Evolutionary conservation across 2,329 filamentous ascomycete species (phyloP), one percentile per base, ranked within the genome.

Genomic region (Neurospora crassa): DNA sequence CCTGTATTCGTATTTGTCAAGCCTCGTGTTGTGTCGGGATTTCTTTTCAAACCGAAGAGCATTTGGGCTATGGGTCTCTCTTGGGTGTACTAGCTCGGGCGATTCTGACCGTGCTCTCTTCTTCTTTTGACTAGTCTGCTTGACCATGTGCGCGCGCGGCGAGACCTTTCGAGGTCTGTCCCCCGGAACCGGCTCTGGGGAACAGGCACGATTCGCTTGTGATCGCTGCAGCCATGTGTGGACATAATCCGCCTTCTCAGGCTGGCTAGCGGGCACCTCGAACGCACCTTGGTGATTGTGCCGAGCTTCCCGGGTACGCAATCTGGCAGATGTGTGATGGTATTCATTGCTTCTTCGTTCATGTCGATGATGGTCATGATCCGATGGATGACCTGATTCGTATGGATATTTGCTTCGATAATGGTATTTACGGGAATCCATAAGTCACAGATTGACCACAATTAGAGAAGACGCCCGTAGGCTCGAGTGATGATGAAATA

Each of bases 11-110:
- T 91, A 90, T 42, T 83, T 85, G 75, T 88, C 84, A 34, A 82
- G 79, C 69, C 83, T 84, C 18, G 87, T 90, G 78, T 86, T 91
- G 73, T 84, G 81, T 41, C 89, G 84, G 20, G 83, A 79, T 67
- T 81, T 81, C 75, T 83, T 88, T 70, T 87, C 83, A 71, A 85
- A 89, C 16, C 74, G 70, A 47, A 69, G 8, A 11, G 70, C 70
- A 53, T 14, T 42, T 67, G 69, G 70, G 45, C 37, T 68, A 37
- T 69, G 71, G 67, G 73, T 72, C 47, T 73, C 71, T 2, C 72
- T 74, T 41, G 74, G 77, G 34, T 71, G 76, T 70, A 70, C 73
- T 53, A 71, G 74, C 67, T 53, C 40, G 18, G 69, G 69, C 2
- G 72, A 70, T 16, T 16, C 14, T 18, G 71, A 68, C n/a, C 72